Evolutionary conservation across 768 basidiomycete genomes (phyloP), one percentile per base, ranked within the genome.

Genomic region (Mycena olivaceomarginata): DNA sequence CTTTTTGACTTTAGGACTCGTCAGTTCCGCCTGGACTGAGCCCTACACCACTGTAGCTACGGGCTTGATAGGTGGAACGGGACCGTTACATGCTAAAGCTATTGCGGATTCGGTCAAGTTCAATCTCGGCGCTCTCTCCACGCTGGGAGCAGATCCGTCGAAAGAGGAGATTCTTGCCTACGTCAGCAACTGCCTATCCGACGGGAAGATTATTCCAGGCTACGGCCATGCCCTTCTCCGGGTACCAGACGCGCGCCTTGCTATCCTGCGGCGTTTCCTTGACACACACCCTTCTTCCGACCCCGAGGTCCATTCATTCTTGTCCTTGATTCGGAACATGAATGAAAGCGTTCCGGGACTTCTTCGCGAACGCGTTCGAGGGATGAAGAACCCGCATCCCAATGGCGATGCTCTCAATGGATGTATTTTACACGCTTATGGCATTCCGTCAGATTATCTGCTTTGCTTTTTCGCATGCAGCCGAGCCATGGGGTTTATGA

Each of bases 141-240:
- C 22, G 51, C 31, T 70, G 31, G 68, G 68, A 20, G 11, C n/a
- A 8, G 37, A 39, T 12, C 31, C 56, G 31, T 51, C 48, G 53
- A 59, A 59, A 59, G 57, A 22, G 10, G 57, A 22, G 3, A 59
- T 59, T 25, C 22, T 31, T 20, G 25, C 57, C 22, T 20, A 59
- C 22, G 57, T 59, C 57, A 22, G 57, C 15, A 31, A 22, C 57
- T 31, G 25, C 15, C 56, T 70, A 7, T 12, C 40, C 4, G 25
- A 53, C 7, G 53, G 68, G 9, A 53, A 59, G 22, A 70, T 70
- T n/a, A 53, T 70, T 41, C 68, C 68, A 22, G 68, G 68, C 9
- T 70, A 51, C 22, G 68, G 68, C 20, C 68, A 70, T 41, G 68
- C 68, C 46, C 68, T 70, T 40, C 68, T 70, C 25, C 48, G 68